Conservation (phyloP, 306 rosid genomes). For the Sechiopsis laciniata region DNA sequence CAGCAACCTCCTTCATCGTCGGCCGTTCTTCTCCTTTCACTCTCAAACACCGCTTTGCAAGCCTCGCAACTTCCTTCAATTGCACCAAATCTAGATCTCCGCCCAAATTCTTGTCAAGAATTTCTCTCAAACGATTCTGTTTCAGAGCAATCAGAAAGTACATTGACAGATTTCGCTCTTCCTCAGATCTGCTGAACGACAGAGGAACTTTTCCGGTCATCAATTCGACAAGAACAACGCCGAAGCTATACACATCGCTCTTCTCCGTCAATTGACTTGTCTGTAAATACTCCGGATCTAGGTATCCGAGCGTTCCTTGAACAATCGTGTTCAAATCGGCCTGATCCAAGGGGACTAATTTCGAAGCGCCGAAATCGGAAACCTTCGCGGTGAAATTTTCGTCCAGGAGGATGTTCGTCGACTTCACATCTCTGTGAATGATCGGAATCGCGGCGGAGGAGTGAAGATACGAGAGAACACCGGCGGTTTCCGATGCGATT, state of each 20-base stretch:
- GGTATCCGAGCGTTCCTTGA: constrained; percentile 39
- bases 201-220: constrained; percentile 31
- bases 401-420: constrained; percentile 33
- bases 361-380: constrained; percentile 39
- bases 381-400: constrained; percentile 29
- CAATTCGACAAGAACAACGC: constrained; percentile 39
- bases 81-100: constrained; percentile 27
- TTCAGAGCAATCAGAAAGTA: constrained; percentile 30
- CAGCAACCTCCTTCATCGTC: constrained; percentile 46
- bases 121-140: constrained; percentile 27
- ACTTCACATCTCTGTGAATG: constrained; percentile 40
- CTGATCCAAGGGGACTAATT: constrained; percentile 31
- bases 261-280: constrained; percentile 29
- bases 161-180: constrained; percentile 27
- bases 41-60: constrained; percentile 30
- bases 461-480: constrained; percentile 38
- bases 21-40: constrained; percentile 44
- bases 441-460: constrained; percentile 30
- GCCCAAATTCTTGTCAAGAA: constrained; percentile 24
- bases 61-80: constrained; percentile 28
- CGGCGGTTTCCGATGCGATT: constrained; percentile 34
- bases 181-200: constrained; percentile 13
- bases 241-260: constrained; percentile 45
- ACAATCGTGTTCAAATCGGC: constrained; percentile 26
- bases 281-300: constrained; percentile 35